A percentile compares a stretch with the other conserved stretches of the same genome.
phyloP scores from a whole-genome alignment of 768 basidiomycete genomes.

The Krasilnikovozyma curviuscula region DNA sequence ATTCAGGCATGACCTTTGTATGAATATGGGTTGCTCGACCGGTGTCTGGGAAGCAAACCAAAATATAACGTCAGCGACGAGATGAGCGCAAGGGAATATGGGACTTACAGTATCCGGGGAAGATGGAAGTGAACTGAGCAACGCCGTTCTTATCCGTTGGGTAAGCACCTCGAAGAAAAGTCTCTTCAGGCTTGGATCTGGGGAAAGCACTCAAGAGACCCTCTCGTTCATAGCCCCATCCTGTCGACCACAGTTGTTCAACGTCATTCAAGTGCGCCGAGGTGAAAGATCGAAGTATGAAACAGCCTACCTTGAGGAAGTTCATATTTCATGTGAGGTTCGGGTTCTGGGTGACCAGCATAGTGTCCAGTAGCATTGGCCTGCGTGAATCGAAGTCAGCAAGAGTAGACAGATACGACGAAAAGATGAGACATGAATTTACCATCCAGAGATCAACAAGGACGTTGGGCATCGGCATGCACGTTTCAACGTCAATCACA shows the following conservation, averaged over 20 bases:
- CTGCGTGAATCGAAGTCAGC: no score
- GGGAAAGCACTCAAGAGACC: slow-evolving; percentile 23
- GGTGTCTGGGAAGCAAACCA: no score
- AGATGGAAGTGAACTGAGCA: slow-evolving; percentile 20
- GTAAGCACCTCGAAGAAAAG: slow-evolving; percentile 22
- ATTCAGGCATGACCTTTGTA: slow-evolving; percentile 10
- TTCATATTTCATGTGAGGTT: slow-evolving; percentile 17
- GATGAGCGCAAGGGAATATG: no score
- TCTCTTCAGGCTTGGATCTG: slow-evolving; percentile 21
- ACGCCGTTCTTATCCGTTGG: slow-evolving; percentile 25
- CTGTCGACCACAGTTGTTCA: no score
- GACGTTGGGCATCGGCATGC: slow-evolving; percentile 21
- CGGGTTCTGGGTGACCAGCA: slow-evolving; percentile 24
- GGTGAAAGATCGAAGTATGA: no score
- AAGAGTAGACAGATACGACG: no score
- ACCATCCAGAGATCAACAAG: slow-evolving; percentile 25
- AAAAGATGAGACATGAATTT: no score
- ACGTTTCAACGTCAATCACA: slow-evolving; percentile 24
- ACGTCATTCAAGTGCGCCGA: no score
- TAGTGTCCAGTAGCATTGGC: slow-evolving; percentile 22
- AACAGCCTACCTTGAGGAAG: slow-evolving; percentile 17
- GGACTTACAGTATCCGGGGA: slow-evolving; percentile 14
- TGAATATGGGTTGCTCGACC: no score
- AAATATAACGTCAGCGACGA: no score
- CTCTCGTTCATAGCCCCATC: slow-evolving; percentile 18